phyloP scores from a whole-genome alignment of 441 rosid species.

The Cnidoscolus chayamansa region DNA sequence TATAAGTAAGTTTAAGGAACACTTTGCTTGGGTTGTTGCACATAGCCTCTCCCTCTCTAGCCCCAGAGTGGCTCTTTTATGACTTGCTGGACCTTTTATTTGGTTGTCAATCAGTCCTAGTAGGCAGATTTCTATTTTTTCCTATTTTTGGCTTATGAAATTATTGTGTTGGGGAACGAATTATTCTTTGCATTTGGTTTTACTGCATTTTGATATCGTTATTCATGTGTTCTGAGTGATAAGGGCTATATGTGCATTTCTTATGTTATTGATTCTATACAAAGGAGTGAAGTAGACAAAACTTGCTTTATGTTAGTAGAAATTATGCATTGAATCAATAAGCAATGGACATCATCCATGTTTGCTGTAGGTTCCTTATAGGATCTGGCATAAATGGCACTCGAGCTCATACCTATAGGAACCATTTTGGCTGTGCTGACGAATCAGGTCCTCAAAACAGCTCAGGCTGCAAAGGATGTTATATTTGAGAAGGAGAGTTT shows the following conservation, averaged over 20 bases:
- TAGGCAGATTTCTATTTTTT: neutral
- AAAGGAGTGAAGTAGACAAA: neutral
- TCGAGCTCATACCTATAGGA: slow-evolving; percentile 70
- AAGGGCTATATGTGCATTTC: neutral
- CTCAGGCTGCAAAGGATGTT: slow-evolving; percentile 64
- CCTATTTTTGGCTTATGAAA: neutral
- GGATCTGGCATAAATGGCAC: slow-evolving; percentile 33
- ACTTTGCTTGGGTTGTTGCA: neutral
- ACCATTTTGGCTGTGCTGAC: slow-evolving; percentile 56
- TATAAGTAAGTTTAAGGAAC: neutral
- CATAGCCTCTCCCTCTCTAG: neutral
- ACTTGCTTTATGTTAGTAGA: neutral
- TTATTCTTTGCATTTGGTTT: neutral
- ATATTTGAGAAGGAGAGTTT: slow-evolving; percentile 61
- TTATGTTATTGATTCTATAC: neutral
- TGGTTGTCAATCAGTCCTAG: neutral
- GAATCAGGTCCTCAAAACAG: slow-evolving; percentile 59
- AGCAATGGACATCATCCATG: neutral
- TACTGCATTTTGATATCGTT: neutral
- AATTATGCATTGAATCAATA: neutral
- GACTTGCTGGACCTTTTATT: neutral
- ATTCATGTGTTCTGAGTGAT: neutral
- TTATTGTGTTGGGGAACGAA: neutral
- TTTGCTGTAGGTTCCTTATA: slow-evolving; percentile 16
- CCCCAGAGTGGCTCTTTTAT: neutral